Percentiles rank a stretch among this genome's conserved stretches.
phyloP scores from a whole-genome alignment of 2,329 filamentous ascomycete genomes.

The Fusarium sp. region DNA sequence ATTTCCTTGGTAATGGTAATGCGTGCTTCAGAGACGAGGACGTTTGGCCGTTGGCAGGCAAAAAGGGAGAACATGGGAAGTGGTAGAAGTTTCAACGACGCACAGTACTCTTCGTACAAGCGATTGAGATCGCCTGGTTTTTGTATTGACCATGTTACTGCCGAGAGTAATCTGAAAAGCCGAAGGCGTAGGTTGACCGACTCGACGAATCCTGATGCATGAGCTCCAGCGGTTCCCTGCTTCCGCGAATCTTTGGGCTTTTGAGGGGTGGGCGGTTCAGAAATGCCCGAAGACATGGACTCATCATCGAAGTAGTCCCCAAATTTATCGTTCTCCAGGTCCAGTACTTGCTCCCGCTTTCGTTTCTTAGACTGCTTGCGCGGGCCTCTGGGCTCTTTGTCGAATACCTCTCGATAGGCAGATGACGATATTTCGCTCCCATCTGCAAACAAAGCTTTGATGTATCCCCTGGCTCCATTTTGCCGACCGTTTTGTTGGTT shows the following conservation, averaged over 20 bases:
- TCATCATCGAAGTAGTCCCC: slow-evolving; percentile 72
- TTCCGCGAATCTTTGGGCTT: slow-evolving; percentile 49
- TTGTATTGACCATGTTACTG: slow-evolving; percentile 61
- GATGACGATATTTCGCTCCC: slow-evolving; percentile 65
- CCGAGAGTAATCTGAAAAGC: slow-evolving; percentile 68
- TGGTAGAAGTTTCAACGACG: slow-evolving; percentile 68
- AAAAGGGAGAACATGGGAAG: slow-evolving; percentile 69
- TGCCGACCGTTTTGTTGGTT: slow-evolving; percentile 59
- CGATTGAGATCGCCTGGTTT: slow-evolving; percentile 58
- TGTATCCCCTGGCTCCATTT: slow-evolving; percentile 64
- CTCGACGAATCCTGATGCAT: slow-evolving; percentile 56
- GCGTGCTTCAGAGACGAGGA: slow-evolving; percentile 54
- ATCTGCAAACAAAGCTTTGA: slow-evolving; percentile 76
- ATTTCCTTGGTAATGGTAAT: slow-evolving; percentile 61
- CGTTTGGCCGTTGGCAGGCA: slow-evolving; percentile 53
- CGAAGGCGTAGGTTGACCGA: slow-evolving; percentile 72
- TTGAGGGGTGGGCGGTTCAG: slow-evolving; percentile 60
- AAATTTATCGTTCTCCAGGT: slow-evolving; percentile 70
- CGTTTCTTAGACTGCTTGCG: slow-evolving; percentile 60
- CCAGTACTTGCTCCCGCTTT: slow-evolving; percentile 61
- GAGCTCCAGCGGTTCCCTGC: slow-evolving; percentile 36
- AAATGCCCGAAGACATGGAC: slow-evolving; percentile 60
- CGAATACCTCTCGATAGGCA: slow-evolving; percentile 75
- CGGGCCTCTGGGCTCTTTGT: slow-evolving; percentile 66
- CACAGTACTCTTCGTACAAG: slow-evolving; percentile 70